phyloP scores from a whole-genome alignment of 192 early-diverging fungal genomes.

The Umbelopsis sp. region DNA sequence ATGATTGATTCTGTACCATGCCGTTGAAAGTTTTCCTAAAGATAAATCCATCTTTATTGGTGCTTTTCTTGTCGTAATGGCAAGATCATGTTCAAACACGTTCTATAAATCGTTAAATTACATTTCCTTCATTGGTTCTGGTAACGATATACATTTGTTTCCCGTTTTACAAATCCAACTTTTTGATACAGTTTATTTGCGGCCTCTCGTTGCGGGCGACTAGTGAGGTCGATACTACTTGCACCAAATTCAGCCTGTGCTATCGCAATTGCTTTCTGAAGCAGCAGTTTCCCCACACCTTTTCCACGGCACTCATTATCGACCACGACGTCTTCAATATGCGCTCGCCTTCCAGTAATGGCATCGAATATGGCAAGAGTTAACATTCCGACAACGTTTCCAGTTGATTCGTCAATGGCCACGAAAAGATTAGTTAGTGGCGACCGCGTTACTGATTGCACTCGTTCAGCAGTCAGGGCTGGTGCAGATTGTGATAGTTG shows the following conservation, averaged over 20 bases:
- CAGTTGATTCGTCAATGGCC: not conserved
- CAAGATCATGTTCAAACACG: too few relatives aligned
- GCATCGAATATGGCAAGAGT: constrained; percentile 39
- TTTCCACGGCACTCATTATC: constrained; percentile 31
- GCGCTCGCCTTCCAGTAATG: constrained; percentile 46
- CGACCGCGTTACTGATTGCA: constrained; percentile 1
- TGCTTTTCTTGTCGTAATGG: too few relatives aligned
- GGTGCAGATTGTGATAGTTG: constrained; percentile 16
- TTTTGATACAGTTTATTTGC: constrained; percentile 51
- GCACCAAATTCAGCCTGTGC: constrained; percentile 18
- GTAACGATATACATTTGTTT: constrained; percentile 49
- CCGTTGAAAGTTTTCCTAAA: too few relatives aligned
- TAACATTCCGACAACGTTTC: constrained; percentile 39
- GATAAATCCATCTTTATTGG: too few relatives aligned
- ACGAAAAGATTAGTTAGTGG: constrained; percentile 7
- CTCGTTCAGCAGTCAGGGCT: not conserved
- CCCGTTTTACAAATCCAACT: constrained; percentile 46
- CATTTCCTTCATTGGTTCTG: not conserved
- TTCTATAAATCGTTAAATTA: too few relatives aligned
- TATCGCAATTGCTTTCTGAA: constrained; percentile 33
- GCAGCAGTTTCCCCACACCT: constrained; percentile 39
- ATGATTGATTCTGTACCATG: too few relatives aligned
- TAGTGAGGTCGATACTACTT: constrained; percentile 47
- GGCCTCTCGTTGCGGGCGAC: constrained; percentile 47
- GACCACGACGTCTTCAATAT: constrained; percentile 57